A percentile compares a stretch with the other conserved stretches of the same genome.
Evolutionary conservation across 805 yeast species (phyloP).

Genomic region (Gaillardinia entomophila): DNA sequence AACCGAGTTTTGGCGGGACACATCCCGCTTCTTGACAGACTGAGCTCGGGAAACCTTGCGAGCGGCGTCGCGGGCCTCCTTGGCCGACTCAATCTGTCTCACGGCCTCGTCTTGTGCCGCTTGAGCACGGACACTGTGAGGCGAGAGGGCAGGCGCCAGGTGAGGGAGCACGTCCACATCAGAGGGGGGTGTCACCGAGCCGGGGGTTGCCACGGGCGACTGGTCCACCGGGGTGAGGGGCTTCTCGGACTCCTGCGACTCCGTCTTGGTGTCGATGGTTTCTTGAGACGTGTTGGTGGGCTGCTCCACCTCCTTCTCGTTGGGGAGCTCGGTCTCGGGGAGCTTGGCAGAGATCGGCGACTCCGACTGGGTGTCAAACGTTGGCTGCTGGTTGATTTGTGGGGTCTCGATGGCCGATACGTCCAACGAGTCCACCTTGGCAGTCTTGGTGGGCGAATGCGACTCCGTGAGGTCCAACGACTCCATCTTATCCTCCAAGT

Average conservation of each 20-base stretch:
- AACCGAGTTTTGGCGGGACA: background rate
- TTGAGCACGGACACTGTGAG: too few relatives aligned
- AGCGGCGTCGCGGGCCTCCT: background rate
- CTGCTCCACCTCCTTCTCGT: conserved; percentile 3
- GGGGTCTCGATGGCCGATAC: conserved; percentile 15
- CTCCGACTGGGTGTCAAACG: conserved; percentile 15
- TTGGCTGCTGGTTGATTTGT: conserved; percentile 25
- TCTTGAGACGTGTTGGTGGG: conserved; percentile 2
- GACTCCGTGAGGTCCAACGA: conserved; percentile 30
- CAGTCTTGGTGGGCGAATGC: conserved; percentile 16
- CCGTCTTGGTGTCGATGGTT: background rate
- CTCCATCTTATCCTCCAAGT: conserved; percentile 41
- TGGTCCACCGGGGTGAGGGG: background rate
- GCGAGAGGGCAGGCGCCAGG: background rate
- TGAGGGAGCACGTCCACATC: background rate
- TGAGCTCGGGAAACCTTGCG: background rate
- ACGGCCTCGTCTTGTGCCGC: too few relatives aligned
- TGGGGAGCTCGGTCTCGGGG: conserved; percentile 1
- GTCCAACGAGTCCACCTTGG: conserved; percentile 1
- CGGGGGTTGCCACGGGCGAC: conserved; percentile 2
- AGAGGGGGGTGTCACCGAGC: background rate
- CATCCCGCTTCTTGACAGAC: background rate
- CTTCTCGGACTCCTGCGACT: background rate
- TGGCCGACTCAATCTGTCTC: background rate
- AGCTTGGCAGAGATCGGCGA: conserved; percentile 1